phyloP scores from a whole-genome alignment of 208 protist genomes.

The Tritrichomonas musculus region DNA sequence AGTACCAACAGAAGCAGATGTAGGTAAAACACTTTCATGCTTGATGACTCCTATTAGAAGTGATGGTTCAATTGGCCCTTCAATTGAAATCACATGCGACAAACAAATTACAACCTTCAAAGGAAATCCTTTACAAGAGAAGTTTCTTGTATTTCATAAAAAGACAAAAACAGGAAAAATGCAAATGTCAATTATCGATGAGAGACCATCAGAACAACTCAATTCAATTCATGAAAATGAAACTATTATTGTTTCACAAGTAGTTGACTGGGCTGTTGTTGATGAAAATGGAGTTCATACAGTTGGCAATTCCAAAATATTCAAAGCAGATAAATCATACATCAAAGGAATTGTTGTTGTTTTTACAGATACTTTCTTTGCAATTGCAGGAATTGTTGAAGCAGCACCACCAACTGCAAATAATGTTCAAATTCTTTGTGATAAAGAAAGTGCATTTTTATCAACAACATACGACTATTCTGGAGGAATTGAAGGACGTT shows the following conservation, averaged over 20 bases:
- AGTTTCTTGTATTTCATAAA: not conserved
- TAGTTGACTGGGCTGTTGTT: not conserved
- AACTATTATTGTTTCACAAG: not conserved
- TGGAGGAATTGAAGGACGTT: not conserved
- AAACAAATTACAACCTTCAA: not conserved
- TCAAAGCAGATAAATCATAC: not conserved
- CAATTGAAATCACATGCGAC: not conserved
- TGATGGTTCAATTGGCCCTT: not conserved
- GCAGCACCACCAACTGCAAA: not conserved
- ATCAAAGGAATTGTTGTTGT: not conserved
- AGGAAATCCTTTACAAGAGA: not conserved
- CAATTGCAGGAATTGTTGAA: not conserved
- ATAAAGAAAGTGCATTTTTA: not conserved
- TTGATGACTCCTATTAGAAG: not conserved
- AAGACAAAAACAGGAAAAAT: not conserved
- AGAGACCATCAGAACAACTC: no score
- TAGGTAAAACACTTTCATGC: not conserved
- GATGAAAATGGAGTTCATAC: not conserved
- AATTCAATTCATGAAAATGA: not conserved
- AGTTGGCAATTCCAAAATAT: not conserved
- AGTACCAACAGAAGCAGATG: not conserved
- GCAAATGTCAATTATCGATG: not conserved
- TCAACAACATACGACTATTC: not conserved
- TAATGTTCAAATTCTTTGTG: not conserved
- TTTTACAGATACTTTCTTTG: not conserved